Evolutionary conservation across 2,329 filamentous ascomycete genomes (phyloP).

Genomic region (Cryphonectria nitschkei): DNA sequence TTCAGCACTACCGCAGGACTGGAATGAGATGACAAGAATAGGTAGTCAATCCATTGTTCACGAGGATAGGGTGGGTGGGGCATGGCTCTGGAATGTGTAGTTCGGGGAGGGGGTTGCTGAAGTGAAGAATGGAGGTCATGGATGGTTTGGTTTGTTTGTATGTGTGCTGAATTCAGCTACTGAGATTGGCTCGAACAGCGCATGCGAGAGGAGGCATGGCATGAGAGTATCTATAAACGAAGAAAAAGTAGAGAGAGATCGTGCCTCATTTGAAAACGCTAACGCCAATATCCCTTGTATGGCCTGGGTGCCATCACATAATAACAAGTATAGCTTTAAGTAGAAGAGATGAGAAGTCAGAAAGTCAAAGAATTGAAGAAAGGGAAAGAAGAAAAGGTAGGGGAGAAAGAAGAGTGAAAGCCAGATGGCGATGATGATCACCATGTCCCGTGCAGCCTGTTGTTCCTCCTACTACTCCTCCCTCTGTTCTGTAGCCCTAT

Average conservation of each 20-base stretch:
- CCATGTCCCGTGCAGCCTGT: constrained; percentile 60
- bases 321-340: not conserved
- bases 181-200: constrained; percentile 11
- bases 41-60: not conserved
- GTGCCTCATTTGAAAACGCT: constrained; percentile 10
- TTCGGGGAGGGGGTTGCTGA: not conserved
- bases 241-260: constrained; percentile 16
- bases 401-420: constrained; percentile 8
- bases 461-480: constrained; percentile 42
- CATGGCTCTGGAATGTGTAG: not conserved
- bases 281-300: constrained; percentile 1
- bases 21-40: constrained; percentile 4
- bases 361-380: not conserved
- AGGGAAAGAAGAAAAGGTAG: not conserved
- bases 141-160: constrained; percentile 1
- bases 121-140: constrained; percentile 2
- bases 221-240: constrained; percentile 16
- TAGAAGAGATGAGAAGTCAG: constrained; percentile 14
- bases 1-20: not conserved
- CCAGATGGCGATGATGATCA: constrained; percentile 41
- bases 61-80: not conserved
- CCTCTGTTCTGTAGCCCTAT: constrained; percentile 58
- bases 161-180: constrained; percentile 5
- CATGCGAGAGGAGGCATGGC: constrained; percentile 8
- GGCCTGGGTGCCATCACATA: not conserved